These are phyloP conservation scores for Gynochthodes officinalis DNA, from an alignment of 257 asterid genomes.

Conservation along the genomic window DNA sequence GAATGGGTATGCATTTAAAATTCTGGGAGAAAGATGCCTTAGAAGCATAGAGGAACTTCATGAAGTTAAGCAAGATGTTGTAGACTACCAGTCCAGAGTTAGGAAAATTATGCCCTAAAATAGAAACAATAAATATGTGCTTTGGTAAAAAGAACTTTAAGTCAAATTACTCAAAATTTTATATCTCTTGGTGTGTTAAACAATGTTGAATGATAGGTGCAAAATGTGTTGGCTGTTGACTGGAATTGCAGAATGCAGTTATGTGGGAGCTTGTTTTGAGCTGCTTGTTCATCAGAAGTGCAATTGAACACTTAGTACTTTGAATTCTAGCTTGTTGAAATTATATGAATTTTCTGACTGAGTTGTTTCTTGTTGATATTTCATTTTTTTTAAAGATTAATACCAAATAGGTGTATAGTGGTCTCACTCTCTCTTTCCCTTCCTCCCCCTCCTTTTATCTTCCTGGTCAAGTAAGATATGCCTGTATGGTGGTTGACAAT, in stretches of 20 bases:
- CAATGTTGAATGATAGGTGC: background rate
- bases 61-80: background rate
- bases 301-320: background rate
- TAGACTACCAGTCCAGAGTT: background rate
- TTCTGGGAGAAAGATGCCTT: background rate
- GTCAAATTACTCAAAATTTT: background rate
- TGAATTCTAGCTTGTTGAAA: background rate
- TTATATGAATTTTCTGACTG: background rate
- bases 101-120: background rate
- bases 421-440: background rate
- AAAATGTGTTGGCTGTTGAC: background rate
- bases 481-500: no score
- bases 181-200: no score
- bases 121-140: background rate
- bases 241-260: background rate
- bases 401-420: background rate
- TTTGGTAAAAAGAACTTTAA: background rate
- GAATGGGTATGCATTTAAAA: background rate
- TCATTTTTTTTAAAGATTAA: background rate
- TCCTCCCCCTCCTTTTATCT: background rate
- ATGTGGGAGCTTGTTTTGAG: background rate
- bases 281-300: background rate
- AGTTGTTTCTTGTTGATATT: background rate
- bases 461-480: background rate
- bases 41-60: conserved; percentile 7